These are phyloP conservation scores for Globisporangium cylindrosporum DNA, from an alignment of 352 stramenopile species.

Conservation along the genomic window DNA sequence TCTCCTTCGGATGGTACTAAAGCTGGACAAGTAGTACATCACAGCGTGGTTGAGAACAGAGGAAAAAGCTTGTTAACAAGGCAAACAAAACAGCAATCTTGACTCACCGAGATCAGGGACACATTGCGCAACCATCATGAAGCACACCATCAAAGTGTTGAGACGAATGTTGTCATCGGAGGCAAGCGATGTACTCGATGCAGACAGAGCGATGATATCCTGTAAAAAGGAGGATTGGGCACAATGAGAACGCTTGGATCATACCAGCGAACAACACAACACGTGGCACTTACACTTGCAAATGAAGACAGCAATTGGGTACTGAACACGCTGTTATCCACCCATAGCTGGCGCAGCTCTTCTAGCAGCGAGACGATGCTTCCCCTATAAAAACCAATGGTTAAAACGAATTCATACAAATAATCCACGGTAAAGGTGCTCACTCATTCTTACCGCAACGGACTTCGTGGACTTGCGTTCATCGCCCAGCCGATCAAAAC, in stretches of 20 bases:
- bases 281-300: conserved; percentile 30
- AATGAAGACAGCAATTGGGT: conserved; percentile 63
- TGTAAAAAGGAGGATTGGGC: conserved; percentile 10
- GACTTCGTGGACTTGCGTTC: conserved; percentile 30
- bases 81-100: not conserved
- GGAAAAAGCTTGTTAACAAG: not conserved
- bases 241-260: conserved; percentile 3
- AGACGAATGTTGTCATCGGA: conserved; percentile 29
- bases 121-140: conserved; percentile 54
- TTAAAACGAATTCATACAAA: not conserved
- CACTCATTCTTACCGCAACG: conserved; percentile 30
- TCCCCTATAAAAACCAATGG: conserved; percentile 25
- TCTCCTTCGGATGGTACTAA: conserved; percentile 4
- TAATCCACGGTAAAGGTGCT: not conserved
- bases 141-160: conserved; percentile 43
- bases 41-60: conserved; percentile 8
- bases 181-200: conserved; percentile 22
- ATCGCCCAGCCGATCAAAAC: conserved; percentile 70
- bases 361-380: conserved; percentile 48
- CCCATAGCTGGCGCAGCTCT: conserved; percentile 48
- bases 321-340: conserved; percentile 71
- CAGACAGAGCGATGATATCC: conserved; percentile 50
- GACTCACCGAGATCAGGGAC: conserved; percentile 45
- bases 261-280: not conserved
- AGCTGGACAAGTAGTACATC: conserved; percentile 2